Conservation (phyloP, 2,329 filamentous ascomycete species). For the Ophioceras dolichostomum region DNA sequence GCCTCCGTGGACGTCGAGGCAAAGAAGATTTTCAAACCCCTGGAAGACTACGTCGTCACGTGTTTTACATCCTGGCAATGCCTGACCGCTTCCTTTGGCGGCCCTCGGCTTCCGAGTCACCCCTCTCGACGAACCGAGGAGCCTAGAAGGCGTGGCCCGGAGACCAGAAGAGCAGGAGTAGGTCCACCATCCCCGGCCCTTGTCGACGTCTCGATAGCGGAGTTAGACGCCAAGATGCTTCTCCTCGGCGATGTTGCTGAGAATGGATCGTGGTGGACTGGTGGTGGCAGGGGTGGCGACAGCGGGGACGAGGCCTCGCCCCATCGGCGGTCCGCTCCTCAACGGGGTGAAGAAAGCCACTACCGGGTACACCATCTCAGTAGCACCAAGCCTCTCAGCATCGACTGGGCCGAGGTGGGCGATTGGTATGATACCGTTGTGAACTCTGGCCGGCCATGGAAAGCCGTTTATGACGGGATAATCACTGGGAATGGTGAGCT, state of each 20-base stretch:
- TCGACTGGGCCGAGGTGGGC: constrained; percentile 61
- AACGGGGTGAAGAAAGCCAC: too few relatives aligned
- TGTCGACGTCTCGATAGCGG: constrained; percentile 29
- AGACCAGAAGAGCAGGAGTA: not conserved
- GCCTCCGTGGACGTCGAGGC: constrained; percentile 19
- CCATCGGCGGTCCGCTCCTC: too few relatives aligned
- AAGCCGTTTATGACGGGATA: constrained; percentile 42
- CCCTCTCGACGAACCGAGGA: constrained; percentile 12
- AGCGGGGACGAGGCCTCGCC: constrained; percentile 30
- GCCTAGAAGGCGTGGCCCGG: not conserved
- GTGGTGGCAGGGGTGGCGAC: too few relatives aligned
- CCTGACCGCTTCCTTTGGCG: constrained; percentile 62
- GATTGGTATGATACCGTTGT: constrained; percentile 65
- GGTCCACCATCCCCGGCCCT: constrained; percentile 25
- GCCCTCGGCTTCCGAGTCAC: not conserved
- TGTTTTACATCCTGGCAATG: constrained; percentile 59
- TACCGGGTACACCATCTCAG: too few relatives aligned
- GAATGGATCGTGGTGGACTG: constrained; percentile 75
- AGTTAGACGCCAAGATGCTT: constrained; percentile 64
- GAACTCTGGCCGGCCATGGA: constrained; percentile 58
- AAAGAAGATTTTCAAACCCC: constrained; percentile 55
- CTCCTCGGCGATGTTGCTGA: constrained; percentile 66
- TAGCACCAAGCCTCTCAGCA: constrained; percentile 35
- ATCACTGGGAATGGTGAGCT: too few relatives aligned
- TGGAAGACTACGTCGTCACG: constrained; percentile 66